These are phyloP conservation scores for Tricholoma flavovirens DNA, from an alignment of 768 basidiomycete genomes.

Conservation along the genomic window DNA sequence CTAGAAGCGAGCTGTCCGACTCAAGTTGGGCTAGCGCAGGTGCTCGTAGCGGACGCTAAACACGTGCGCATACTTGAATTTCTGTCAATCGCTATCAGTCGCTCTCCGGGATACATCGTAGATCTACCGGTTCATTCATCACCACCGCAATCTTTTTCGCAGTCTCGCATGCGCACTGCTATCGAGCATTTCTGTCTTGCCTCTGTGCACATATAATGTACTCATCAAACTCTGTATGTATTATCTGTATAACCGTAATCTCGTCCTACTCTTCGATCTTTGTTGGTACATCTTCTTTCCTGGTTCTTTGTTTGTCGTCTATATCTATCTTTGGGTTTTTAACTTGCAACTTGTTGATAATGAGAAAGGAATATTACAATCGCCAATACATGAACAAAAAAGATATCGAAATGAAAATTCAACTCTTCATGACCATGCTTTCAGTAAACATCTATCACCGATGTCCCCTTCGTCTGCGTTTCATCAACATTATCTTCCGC, in stretches of 20 bases:
- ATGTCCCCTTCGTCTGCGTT: background rate
- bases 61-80: background rate
- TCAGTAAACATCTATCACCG: background rate
- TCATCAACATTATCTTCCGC: background rate
- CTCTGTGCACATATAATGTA: background rate
- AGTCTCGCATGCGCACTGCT: background rate
- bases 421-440: background rate
- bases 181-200: background rate
- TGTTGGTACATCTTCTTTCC: background rate
- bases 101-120: no score
- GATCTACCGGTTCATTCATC: no score
- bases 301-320: background rate
- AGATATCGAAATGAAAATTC: no score
- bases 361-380: no score
- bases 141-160: background rate
- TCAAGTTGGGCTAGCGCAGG: conserved; percentile 20
- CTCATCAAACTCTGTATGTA: background rate
- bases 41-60: conserved; percentile 7
- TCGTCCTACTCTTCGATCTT: background rate
- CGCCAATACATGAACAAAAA: no score
- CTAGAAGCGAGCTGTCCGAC: conserved; percentile 11
- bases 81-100: background rate
- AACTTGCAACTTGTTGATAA: background rate
- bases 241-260: background rate
- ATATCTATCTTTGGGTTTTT: background rate